phyloP scores from a whole-genome alignment of 2,329 filamentous ascomycete species.

The Cordyceps cateniannulata region DNA sequence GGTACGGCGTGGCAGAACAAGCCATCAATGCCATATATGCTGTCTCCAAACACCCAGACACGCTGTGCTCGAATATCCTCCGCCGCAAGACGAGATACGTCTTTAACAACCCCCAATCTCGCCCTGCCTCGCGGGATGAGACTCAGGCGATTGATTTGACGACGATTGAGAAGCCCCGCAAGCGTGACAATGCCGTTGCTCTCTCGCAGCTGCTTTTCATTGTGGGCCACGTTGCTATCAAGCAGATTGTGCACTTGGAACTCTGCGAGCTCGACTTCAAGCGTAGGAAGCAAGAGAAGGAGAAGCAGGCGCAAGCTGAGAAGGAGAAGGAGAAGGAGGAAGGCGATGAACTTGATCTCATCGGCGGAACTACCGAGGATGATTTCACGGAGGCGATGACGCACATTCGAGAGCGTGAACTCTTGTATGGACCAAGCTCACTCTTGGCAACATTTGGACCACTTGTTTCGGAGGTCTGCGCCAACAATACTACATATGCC shows the following conservation, averaged over 20 bases:
- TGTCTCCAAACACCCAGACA: slow-evolving; percentile 88
- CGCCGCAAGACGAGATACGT: slow-evolving; percentile 79
- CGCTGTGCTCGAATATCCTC: slow-evolving; percentile 84
- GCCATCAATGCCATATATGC: slow-evolving; percentile 93
- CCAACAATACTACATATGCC: slow-evolving; percentile 86
- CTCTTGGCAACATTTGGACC: slow-evolving; percentile 88
- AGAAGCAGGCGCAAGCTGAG: slow-evolving; percentile 52
- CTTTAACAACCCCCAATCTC: slow-evolving; percentile 49
- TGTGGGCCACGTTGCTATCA: slow-evolving; percentile 93
- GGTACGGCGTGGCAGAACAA: slow-evolving; percentile 93
- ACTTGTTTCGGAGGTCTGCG: slow-evolving; percentile 86
- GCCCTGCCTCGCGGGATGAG: slow-evolving; percentile 41
- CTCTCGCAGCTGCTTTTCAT: slow-evolving; percentile 91
- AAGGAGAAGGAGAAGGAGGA: slow-evolving; percentile 57
- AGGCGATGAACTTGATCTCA: slow-evolving; percentile 87
- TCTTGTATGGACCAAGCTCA: slow-evolving; percentile 75
- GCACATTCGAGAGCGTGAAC: slow-evolving; percentile 75
- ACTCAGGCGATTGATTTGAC: slow-evolving; percentile 32
- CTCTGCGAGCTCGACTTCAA: slow-evolving; percentile 98
- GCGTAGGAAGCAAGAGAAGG: slow-evolving; percentile 84
- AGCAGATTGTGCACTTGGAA: slow-evolving; percentile 97
- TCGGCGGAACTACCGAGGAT: slow-evolving; percentile 91
- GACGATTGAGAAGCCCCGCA: slow-evolving; percentile 39
- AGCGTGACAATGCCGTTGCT: slow-evolving; percentile 61
- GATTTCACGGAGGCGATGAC: slow-evolving; percentile 84